Evolutionary conservation across 768 basidiomycete genomes (phyloP), one percentile per base, ranked within the genome.

Genomic region (Glaciozyma martinii): DNA sequence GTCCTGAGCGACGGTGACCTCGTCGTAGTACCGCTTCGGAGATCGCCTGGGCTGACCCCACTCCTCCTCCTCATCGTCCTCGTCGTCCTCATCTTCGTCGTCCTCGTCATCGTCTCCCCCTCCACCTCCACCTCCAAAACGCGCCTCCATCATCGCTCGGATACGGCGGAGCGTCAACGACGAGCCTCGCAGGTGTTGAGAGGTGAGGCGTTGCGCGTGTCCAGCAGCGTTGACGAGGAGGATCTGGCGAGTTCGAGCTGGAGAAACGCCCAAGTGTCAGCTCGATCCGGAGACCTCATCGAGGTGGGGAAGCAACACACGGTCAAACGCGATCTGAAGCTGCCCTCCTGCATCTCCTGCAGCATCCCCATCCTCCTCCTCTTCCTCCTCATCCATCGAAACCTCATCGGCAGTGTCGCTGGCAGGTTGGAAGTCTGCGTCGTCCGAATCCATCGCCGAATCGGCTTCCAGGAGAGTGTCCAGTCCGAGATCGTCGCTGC

Each of bases 11-110:
- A 71, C 69, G 23, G 58, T 55, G 9, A 42, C 60, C 21, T 53
- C 32, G 30, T 59, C 6, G 16, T 54, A 57, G 63, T 64, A 74
- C 63, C 53, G 71, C 63, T 68, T 68, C 19, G 18, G 27, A 32
- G 27, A 49, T 13, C 32, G 57, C 15, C 44, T 37, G 1, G 40
- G 49, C 29, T 40, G 9, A 6, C 46, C 60, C 49, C 50, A 53
- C 18, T 50, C 56, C 21, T 57, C 59, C 7, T 61, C 67, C 1
- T 65, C 67, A 44, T 68, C 67, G 16, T 62, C 56, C 7, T 62
- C 63, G 19, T 65, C 67, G 3, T 65, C 67, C 23, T 61, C 63
- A 30, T 52, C 66, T n/a, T 65, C 60, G 0, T 37, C 59, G 16
- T 56, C 68, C 2, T 62, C 66, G 49, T 62, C 61, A 12, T 59